Evolutionary conservation across 441 rosid genomes (phyloP).

Genomic region (Kokia cookei): DNA sequence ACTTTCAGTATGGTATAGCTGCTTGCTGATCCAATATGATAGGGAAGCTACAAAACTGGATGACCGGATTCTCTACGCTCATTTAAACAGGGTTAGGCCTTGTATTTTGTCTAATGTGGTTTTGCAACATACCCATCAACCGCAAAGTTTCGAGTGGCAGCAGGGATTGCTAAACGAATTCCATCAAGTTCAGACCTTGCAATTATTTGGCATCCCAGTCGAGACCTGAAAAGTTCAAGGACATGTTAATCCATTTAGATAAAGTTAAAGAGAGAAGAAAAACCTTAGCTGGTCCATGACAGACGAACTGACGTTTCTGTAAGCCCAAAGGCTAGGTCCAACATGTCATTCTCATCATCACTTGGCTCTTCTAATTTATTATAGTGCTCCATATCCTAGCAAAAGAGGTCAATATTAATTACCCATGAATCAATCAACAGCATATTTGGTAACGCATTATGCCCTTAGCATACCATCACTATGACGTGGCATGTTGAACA

Average conservation of each 20-base stretch:
- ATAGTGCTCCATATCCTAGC: constrained; percentile 64
- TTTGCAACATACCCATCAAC: constrained; percentile 90
- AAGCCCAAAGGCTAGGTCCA: constrained; percentile 90
- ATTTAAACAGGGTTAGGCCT: constrained; percentile 1
- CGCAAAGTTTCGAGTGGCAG: constrained; percentile 90
- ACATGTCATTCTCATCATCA: constrained; percentile 97
- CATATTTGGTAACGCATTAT: neutral
- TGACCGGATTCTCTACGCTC: constrained; percentile 14
- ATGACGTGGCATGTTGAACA: constrained; percentile 92
- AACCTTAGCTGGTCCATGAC: neutral
- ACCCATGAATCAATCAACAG: neutral
- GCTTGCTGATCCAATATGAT: constrained; percentile 4
- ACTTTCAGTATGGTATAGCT: neutral
- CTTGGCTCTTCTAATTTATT: constrained; percentile 86
- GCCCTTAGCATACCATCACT: constrained; percentile 52
- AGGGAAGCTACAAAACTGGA: constrained; percentile 31
- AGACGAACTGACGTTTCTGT: constrained; percentile 66
- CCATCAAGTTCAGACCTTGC: constrained; percentile 84
- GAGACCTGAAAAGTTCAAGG: constrained; percentile 48
- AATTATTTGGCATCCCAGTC: constrained; percentile 87
- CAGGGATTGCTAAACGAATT: constrained; percentile 75
- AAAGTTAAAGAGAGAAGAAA: neutral
- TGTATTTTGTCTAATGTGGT: constrained; percentile 50
- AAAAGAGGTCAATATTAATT: constrained; percentile 15
- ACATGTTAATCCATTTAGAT: neutral